Evolutionary conservation across 2,329 filamentous ascomycete genomes (phyloP), one percentile per base, ranked within the genome.

Genomic region (Chaetothyriales sp.): DNA sequence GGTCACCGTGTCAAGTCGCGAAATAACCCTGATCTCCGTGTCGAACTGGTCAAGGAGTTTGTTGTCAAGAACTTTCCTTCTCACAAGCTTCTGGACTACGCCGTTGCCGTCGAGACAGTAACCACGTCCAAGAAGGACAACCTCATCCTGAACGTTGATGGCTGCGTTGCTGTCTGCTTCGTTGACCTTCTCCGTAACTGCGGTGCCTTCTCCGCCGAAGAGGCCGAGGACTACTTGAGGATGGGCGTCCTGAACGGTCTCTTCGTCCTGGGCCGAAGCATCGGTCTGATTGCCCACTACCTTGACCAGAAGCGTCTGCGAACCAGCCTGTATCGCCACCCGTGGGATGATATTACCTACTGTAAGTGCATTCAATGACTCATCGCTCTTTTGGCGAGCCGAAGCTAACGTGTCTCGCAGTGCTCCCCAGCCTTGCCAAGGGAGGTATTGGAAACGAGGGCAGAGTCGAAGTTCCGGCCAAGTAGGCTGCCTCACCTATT

Each of bases 121-220:
- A 98, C 92, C 51, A 98, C 92, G 48, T 95, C 88, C 59, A 98
- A 98, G 86, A 98, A 98, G 80, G 92, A 98, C 76, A 98, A 96
- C 79, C 81, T 98, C 62, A 98, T 98, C 64, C 83, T 98, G 65
- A 98, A 98, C 78, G 92, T 98, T 53, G 92, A 96, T 67, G 92
- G 92, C 64, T 95, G 87, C 70, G 85, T 98, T 65, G 92, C 92
- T 60, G 92, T 98, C 68, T 95, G 89, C 83, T 98, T 98, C 67
- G 89, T 98, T 59, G 92, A 98, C 66, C 77, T 98, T 57, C 77
- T 98, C 73, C 86, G 92, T 72, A 95, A 95, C 80, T 95, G 89
- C 69, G 92, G 92, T 69, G 90, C 92, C 51, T 98, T 98, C 80
- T 90, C 84, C 60, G 69, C 81, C 47, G 92, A 98, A 72, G 92